Evolutionary conservation across 2,329 filamentous ascomycete genomes (phyloP), one percentile per base, ranked within the genome.

Genomic region (Apiospora sp.): DNA sequence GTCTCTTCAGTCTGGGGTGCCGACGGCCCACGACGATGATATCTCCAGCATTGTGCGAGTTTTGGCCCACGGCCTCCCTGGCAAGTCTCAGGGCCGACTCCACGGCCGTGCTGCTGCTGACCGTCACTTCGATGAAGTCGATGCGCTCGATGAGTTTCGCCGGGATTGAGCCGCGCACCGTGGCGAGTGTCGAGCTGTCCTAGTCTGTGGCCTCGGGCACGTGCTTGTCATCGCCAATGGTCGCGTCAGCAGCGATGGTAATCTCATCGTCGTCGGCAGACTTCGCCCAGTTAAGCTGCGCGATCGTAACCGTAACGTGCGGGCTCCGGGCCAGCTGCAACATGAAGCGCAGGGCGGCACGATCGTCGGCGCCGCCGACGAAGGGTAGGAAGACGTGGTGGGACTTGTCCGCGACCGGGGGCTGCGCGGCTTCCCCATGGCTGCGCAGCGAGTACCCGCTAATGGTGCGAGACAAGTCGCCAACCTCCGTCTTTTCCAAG

Each of bases 301-400:
- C 85, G 44, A 98, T 88, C 0, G 93, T 96, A 0, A 92, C 94
- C 0, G 94, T 95, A 37, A 98, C 90, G 61, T 93, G 90, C 4
- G 90, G 88, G 78, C 95, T 96, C 80, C 92, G 91, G 0, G 92
- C 94, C 0, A 99, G 87, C 79, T 98, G 96, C 3, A 98, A 86
- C 3, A 96, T 92, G 34, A 98, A 89, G 1, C 92, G 87, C 0
- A 98, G 87, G 0, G 95, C 95, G 5, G 92, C 90, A 10, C 91
- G 89, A 78, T 98, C 96, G 79, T 99, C 96, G 1, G 87, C 84
- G 12, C 94, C 94, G 24, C 96, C 95, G 73, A 98, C 92, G 83
- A 94, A 98, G 0, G 95, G 93, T 71, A 97, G 86, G 80, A 64
- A 41, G 58, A 64, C 75, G 98, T 88, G 80, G 94, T 79, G 97